A percentile compares a stretch with the other conserved stretches of the same genome.
phyloP scores from a whole-genome alignment of 495 filamentous ascomycete genomes.

The Aspergillus saccharolyticus region DNA sequence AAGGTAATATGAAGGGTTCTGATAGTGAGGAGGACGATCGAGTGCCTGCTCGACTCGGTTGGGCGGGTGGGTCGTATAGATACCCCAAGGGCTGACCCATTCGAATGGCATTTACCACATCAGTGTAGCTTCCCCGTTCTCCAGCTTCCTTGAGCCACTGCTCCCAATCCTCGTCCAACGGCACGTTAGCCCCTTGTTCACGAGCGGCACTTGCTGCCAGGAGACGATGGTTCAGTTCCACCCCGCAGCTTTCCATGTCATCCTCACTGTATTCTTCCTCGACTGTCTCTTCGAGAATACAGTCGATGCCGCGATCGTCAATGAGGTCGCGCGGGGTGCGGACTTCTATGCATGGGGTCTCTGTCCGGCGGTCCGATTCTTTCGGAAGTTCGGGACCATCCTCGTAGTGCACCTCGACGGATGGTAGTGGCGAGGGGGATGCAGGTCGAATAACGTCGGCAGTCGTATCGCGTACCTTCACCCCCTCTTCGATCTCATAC shows the following conservation, averaged over 20 bases:
- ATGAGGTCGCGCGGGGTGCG: conserved; percentile 22
- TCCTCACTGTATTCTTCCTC: conserved; percentile 62
- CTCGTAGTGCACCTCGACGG: conserved; percentile 30
- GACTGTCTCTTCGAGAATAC: conserved; percentile 29
- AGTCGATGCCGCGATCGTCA: conserved; percentile 23
- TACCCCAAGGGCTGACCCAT: conserved; percentile 33
- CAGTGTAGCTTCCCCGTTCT: conserved; percentile 50
- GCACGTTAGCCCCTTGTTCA: conserved; percentile 57
- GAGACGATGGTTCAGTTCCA: conserved; percentile 68
- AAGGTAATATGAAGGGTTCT: conserved; percentile 19
- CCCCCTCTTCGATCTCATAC: conserved; percentile 73
- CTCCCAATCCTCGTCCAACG: conserved; percentile 76
- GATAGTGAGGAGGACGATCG: conserved; percentile 14
- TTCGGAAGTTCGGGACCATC: conserved; percentile 27
- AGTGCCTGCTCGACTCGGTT: conserved; percentile 16
- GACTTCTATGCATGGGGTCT: conserved; percentile 24
- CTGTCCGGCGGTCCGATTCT: conserved; percentile 27
- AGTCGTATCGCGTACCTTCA: conserved; percentile 73
- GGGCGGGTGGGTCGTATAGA: conserved; percentile 25
- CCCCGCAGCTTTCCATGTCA: conserved; percentile 65
- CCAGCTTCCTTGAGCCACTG: conserved; percentile 80
- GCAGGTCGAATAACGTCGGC: conserved; percentile 55
- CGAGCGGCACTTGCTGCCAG: conserved; percentile 61
- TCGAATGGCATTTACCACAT: conserved; percentile 41
- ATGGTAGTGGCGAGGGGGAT: conserved; percentile 30